These are phyloP conservation scores for Yamadazyma scolyti DNA, from an alignment of 805 yeast genomes.

Conservation along the genomic window DNA sequence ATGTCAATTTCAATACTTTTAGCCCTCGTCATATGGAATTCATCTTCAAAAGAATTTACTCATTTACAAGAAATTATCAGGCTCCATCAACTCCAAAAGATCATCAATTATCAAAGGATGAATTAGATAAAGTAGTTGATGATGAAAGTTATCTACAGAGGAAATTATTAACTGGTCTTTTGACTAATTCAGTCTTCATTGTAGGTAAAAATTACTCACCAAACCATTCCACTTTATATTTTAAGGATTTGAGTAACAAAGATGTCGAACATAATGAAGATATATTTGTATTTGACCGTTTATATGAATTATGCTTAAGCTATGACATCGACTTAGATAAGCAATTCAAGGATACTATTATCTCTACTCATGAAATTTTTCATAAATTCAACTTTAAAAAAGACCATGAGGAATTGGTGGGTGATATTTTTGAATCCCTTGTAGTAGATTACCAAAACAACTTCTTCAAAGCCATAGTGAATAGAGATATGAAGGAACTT, in stretches of 20 bases:
- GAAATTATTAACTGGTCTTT: slow-evolving; percentile 57
- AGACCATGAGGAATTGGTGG: slow-evolving; percentile 23
- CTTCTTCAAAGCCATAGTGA: slow-evolving; percentile 22
- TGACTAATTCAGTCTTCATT: slow-evolving; percentile 50
- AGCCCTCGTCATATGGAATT: slow-evolving; percentile 14
- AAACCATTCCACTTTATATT: slow-evolving; percentile 6
- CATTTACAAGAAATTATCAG: slow-evolving; percentile 51
- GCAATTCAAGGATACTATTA: slow-evolving; percentile 32
- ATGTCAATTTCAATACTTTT: slow-evolving; percentile 25
- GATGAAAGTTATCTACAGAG: slow-evolving; percentile 65
- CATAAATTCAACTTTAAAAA: slow-evolving; percentile 17
- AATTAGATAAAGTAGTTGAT: slow-evolving; percentile 35
- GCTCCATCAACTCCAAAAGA: slow-evolving; percentile 41
- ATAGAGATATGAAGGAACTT: slow-evolving; percentile 22
- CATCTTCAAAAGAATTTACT: slow-evolving; percentile 57
- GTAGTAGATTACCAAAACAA: slow-evolving; percentile 41
- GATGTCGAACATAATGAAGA: slow-evolving; percentile 1
- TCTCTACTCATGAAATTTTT: slow-evolving; percentile 42
- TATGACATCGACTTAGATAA: slow-evolving; percentile 60
- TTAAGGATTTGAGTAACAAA: slow-evolving; percentile 16
- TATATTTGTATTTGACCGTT: slow-evolving; percentile 19
- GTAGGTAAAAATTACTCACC: slow-evolving; percentile 14
- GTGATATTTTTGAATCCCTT: slow-evolving; percentile 37
- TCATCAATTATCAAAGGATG: slow-evolving; percentile 30
- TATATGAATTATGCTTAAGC: slow-evolving; percentile 47